Evolutionary conservation across 2,329 filamentous ascomycete genomes (phyloP), one percentile per base, ranked within the genome.

Genomic region (Elsinoe perseae): DNA sequence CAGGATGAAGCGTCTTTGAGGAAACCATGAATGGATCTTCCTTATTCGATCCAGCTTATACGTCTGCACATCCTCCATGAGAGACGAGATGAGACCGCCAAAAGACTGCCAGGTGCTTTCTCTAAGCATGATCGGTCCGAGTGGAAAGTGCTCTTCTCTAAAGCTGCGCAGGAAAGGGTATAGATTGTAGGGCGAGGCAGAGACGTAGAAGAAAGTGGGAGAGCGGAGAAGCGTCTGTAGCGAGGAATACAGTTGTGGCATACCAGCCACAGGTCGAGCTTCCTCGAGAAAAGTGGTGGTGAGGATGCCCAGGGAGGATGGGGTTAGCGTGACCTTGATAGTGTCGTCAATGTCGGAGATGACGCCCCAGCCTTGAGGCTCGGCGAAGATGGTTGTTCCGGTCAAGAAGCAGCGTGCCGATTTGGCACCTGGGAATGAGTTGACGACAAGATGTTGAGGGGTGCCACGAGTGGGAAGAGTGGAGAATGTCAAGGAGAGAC

Each of bases 301-400:
- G 4, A 97, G 75, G 64, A 96, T 92, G 2, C 89, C 89, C 6
- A 86, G 78, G 0, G 89, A 84, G 50, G 88, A 85, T 42, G 84
- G 82, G 0, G 92, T 95, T 69, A 87, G 78, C 0, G 92, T 96
- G 62, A 91, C 75, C 72, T 97, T 96, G 75, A 97, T 95, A 0
- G 91, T 95, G 71, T 97, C 92, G 67, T 97, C 93, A 62, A 97
- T 82, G 64, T 97, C 92, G 36, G 87, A 92, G 61, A 96, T 84
- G 10, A 97, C 73, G 10, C 82, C 82, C 90, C 90, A 96, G 6
- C 92, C 91, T 48, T 86, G 82, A 0, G 85, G 81, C 16, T 82
- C 83, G 0, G 87, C 87, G 65, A 87, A 90, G 16, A 83, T 79
- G 0, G 89, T 95, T 12, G 34, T 32, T 28, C 56, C 56, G 2